Percentiles rank a stretch among this genome's conserved stretches.
These are phyloP conservation scores for Adansonia gregorii DNA, from an alignment of 441 rosid species.

Conservation along the genomic window DNA sequence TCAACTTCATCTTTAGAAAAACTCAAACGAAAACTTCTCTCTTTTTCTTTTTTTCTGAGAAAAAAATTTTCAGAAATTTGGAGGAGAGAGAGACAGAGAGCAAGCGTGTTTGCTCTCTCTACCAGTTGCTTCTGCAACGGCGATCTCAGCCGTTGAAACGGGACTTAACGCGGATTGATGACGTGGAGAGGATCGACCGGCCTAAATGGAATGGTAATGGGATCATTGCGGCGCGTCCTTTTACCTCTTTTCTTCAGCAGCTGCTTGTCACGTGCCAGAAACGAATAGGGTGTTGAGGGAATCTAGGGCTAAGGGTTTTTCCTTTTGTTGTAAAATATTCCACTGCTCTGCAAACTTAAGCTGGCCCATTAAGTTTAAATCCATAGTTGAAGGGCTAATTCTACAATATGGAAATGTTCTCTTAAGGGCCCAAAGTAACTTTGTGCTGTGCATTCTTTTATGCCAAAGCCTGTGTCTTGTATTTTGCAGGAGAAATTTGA, in stretches of 20 bases:
- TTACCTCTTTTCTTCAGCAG: conserved; percentile 31
- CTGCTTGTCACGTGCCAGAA: background rate
- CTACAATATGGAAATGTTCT: background rate
- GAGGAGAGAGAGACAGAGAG: conserved; percentile 17
- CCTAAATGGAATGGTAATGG: conserved; percentile 33
- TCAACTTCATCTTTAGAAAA: conserved; percentile 46
- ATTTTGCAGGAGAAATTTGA: no score
- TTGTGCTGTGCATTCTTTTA: no score
- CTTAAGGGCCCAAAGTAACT: background rate
- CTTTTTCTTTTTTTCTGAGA: background rate
- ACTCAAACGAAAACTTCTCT: conserved; percentile 5
- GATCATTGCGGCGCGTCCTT: conserved; percentile 45
- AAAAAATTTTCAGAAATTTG: conserved; percentile 25
- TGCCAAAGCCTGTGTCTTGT: no score
- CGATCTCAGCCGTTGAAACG: conserved; percentile 65
- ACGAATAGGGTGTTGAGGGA: background rate
- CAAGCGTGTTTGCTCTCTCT: conserved; percentile 52
- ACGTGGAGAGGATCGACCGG: conserved; percentile 70
- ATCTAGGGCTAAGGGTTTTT: background rate
- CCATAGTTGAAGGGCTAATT: background rate
- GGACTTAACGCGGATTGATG: conserved; percentile 56
- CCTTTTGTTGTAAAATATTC: background rate
- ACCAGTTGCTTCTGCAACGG: conserved; percentile 63
- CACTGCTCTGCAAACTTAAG: background rate
- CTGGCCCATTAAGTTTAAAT: background rate